Evolutionary conservation across 2,329 filamentous ascomycete species (phyloP), one percentile per base, ranked within the genome.

Genomic region (Aspergillus sp.): DNA sequence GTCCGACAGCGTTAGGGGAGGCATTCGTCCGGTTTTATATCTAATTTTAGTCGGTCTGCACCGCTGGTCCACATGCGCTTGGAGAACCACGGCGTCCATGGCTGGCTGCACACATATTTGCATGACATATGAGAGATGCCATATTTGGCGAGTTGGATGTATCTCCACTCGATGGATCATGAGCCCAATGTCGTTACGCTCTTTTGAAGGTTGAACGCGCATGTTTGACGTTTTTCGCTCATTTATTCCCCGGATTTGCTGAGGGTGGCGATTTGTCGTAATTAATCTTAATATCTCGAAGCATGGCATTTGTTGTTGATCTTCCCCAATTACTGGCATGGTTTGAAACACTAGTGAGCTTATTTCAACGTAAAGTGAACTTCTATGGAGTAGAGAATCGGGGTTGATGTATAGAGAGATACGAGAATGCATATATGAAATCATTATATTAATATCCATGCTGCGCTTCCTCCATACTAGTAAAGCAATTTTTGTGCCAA

Each of bases 171-270:
- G 19, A 24, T 24, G 42, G 47, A 47, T 50, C 30, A 53, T 45
- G 51, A 47, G 33, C 41, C 49, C 33, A 42, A 54, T 54, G 49
- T 49, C 49, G 49, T 49, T 52, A 54, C 52, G 49, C 35, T 54
- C 52, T 54, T 52, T 35, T 35, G 33, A 35, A 35, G 38, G 16
- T 41, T 41, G 38, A 41, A 17, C 20, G 30, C 17, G 22, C 13
- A 41, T 40, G 36, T 32, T 40, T 53, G 51, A 44, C 43, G 43
- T 26, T 45, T 38, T 41, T n/a, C 38, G 38, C 38, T 41, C 38
- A 3, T 41, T 41, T n/a, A n/a, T n/a, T 41, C 13, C 14, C 38
- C 38, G 38, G 38, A 41, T 41, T 41, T 41, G 10, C 17, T 19
- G 14, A 16, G 17, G 45, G 24, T 10, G 32, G 35, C 17, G 44